Base-by-base conservation (phyloP, 2,329 filamentous ascomycete species). In the Whalleya microplaca region DNA sequence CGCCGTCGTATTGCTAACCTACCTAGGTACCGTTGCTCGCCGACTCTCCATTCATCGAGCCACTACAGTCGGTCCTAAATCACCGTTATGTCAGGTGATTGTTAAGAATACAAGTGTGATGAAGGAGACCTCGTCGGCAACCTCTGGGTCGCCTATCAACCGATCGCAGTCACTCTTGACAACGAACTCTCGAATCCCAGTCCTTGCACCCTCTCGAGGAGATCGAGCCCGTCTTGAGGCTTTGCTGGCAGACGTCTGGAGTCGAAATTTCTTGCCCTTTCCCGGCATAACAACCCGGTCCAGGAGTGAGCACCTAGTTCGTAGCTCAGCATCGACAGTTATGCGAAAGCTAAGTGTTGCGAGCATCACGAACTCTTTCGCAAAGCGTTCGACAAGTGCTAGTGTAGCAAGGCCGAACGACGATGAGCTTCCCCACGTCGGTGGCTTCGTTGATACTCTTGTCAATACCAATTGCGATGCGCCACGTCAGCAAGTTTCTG, bases 321-420 rank as follows among this genome's bases (percentile, higher is more conserved):
- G 90, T 48, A 85, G 84, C 41, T 92, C 89, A n/a, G 90, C 92
- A 12, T 92, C 91, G 37, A 90, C 90, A 0, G 85, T 96, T 69
- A 96, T 96, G 77, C 84, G 92, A 50, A 96, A 93, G 71, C 82
- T 97, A 61, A 96, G 91, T 73, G 88, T 91, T 67, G 88, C 89
- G 47, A 92, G 88, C 71, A 89, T 95, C 62, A 83, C 90, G 14
- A 88, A 84, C 63, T 89, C 89, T 46, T 93, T 96, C 69, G 84
- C 85, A 40, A 90, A 88, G 64, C 85, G 89, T 55, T 89, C 90
- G 1, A 80, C 79, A 41, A 90, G 87, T 62, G 65, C 75, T 16
- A 76, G 71, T 51, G 62, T 76, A 32, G 58, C 63, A 51, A 67
- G 64, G 48, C 59, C 63, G 27, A 71, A 70, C 23, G 73, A 75